Evolutionary conservation across 139 green algal genomes (phyloP).

Genomic region (Diplosphaera chodatii): DNA sequence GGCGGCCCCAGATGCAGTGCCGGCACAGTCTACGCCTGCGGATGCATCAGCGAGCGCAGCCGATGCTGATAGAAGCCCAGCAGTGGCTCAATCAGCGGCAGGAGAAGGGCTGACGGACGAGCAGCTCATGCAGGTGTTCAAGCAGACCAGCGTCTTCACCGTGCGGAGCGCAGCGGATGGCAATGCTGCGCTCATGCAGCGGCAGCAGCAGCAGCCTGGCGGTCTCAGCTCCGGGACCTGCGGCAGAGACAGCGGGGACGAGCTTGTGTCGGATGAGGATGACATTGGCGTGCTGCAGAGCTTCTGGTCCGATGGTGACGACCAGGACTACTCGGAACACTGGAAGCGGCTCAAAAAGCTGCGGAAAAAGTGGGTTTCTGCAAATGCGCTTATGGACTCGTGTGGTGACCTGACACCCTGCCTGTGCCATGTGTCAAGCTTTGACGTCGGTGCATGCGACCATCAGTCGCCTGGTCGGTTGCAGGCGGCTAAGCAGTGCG

Average conservation of each 20-base stretch:
- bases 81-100: not conserved
- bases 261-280: constrained; percentile 40
- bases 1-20: not conserved
- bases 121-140: constrained; percentile 76
- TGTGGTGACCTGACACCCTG: too few species aligned
- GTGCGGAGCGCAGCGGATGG: constrained; percentile 54
- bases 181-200: constrained; percentile 54
- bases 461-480: too few species aligned
- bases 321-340: constrained; percentile 8
- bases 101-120: constrained; percentile 39
- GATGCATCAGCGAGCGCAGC: not conserved
- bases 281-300: constrained; percentile 33
- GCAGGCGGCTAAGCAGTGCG: constrained; percentile 2
- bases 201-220: constrained; percentile 15
- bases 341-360: constrained; percentile 7
- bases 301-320: constrained; percentile 62
- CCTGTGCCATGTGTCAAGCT: too few species aligned
- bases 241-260: constrained; percentile 12
- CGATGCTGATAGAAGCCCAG: not conserved
- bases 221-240: not conserved
- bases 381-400: too few species aligned
- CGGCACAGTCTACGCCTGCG: not conserved
- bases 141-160: constrained; percentile 81
- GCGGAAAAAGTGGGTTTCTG: not conserved
- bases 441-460: too few species aligned